These are phyloP conservation scores for Amphichorda felina DNA, from an alignment of 2,329 filamentous ascomycete genomes.

Conservation along the genomic window DNA sequence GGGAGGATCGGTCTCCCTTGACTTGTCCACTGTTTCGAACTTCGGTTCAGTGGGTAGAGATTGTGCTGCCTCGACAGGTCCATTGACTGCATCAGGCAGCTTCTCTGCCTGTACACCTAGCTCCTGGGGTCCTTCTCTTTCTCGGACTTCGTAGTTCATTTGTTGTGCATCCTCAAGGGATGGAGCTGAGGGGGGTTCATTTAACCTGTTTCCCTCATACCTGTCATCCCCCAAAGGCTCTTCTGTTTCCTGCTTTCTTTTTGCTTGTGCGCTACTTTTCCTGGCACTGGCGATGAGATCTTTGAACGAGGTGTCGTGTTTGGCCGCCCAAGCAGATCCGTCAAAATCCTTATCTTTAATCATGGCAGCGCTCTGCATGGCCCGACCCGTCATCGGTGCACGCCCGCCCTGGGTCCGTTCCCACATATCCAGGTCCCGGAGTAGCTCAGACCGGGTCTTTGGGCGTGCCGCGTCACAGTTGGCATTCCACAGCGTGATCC, in stretches of 20 bases:
- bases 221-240: no score
- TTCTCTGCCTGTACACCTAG: no score
- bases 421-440: conserved; percentile 76
- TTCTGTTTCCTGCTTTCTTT: conserved; percentile 13
- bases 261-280: conserved; percentile 33
- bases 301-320: conserved; percentile 65
- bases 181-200: no score
- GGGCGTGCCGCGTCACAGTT: conserved; percentile 80
- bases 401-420: conserved; percentile 67
- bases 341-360: conserved; percentile 88
- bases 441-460: conserved; percentile 56
- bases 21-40: no score
- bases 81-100: no score
- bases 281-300: conserved; percentile 68
- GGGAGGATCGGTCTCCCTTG: no score
- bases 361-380: conserved; percentile 23
- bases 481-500: conserved; percentile 92
- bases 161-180: no score
- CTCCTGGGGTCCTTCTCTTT: no score
- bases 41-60: no score
- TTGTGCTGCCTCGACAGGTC: no score
- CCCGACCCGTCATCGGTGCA: conserved; percentile 26
- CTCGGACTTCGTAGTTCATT: no score
- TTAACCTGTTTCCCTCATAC: no score
- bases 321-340: conserved; percentile 59